Evolutionary conservation across 805 yeast species (phyloP).

Genomic region (Metschnikowia cubensis): DNA sequence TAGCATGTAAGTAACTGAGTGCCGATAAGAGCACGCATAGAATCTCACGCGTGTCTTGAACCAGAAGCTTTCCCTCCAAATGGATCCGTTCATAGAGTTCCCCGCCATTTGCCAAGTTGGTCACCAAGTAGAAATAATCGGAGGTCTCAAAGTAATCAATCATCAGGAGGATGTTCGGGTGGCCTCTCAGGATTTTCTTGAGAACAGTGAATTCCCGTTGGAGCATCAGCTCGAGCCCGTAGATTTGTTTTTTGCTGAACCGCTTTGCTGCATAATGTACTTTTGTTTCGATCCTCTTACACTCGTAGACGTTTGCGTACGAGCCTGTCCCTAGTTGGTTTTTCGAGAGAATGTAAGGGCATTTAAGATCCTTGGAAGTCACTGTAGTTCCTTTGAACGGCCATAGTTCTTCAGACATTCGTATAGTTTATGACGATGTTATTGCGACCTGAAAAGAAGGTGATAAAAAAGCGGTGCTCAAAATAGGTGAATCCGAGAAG

Average conservation of each 20-base stretch:
- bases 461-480: background rate
- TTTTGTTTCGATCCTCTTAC: conserved; percentile 40
- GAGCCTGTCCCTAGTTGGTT: conserved; percentile 36
- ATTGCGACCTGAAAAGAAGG: background rate
- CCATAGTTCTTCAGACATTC: background rate
- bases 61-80: conserved; percentile 39
- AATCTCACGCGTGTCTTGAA: conserved; percentile 47
- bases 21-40: conserved; percentile 51
- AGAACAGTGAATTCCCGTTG: conserved; percentile 61
- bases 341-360: conserved; percentile 33
- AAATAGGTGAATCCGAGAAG: no score
- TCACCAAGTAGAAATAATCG: conserved; percentile 51
- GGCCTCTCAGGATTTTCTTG: conserved; percentile 46
- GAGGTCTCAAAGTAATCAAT: conserved; percentile 69
- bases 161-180: conserved; percentile 54
- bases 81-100: conserved; percentile 61
- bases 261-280: conserved; percentile 51
- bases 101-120: conserved; percentile 65
- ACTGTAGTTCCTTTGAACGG: background rate
- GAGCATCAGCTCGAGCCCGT: conserved; percentile 49
- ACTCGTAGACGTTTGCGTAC: conserved; percentile 48
- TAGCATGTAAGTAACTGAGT: conserved; percentile 52
- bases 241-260: conserved; percentile 46
- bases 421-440: background rate
- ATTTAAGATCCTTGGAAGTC: conserved; percentile 15